Conservation (phyloP, 495 filamentous ascomycete genomes). For the Astrothelium macrocarpum region DNA sequence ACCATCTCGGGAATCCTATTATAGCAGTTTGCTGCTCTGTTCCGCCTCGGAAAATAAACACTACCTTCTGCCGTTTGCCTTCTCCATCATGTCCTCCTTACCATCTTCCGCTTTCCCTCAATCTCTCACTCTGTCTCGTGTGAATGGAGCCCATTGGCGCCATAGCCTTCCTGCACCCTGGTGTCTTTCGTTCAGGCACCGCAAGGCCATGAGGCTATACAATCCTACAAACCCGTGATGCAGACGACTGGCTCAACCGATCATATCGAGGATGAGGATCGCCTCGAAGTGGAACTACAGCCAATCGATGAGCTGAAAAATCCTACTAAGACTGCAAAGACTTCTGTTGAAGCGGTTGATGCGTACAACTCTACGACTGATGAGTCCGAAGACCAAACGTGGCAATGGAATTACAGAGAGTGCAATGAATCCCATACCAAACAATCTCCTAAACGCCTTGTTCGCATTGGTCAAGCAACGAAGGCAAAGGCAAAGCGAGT, state of each 20-base stretch:
- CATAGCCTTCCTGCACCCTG: background rate
- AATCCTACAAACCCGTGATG: background rate
- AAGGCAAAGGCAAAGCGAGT: background rate
- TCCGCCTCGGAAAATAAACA: background rate
- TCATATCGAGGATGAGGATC: background rate
- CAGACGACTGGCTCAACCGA: background rate
- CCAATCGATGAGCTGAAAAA: background rate
- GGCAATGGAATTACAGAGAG: background rate
- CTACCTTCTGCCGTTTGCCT: background rate
- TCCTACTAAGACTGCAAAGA: background rate
- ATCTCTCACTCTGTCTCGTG: background rate
- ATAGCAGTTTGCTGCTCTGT: background rate
- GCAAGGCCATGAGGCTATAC: background rate
- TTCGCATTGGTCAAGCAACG: background rate
- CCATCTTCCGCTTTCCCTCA: background rate
- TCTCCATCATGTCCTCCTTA: background rate
- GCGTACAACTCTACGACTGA: background rate
- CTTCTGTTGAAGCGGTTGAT: background rate
- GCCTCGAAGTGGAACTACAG: background rate
- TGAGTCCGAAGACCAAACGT: background rate
- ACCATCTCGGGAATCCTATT: background rate
- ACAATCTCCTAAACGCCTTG: background rate
- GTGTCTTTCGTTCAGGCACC: background rate
- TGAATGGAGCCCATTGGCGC: background rate
- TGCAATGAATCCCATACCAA: background rate